Evolutionary conservation across 805 yeast species (phyloP), one percentile per base, ranked within the genome.

Genomic region (Kodamaea restingae): DNA sequence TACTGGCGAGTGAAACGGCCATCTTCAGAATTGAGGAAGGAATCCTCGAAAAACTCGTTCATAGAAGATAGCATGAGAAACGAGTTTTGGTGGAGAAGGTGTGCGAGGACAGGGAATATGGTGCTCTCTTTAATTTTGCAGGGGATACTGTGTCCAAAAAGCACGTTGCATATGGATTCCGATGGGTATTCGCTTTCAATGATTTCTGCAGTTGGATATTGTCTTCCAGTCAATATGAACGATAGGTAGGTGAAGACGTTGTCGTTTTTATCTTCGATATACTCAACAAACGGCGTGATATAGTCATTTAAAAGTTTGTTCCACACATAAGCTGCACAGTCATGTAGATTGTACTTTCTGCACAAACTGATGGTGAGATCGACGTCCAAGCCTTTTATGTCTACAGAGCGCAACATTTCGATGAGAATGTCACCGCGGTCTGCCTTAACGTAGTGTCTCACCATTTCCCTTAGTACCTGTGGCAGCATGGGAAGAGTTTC

Each of bases 11-110:
- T 83, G 4, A 84, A 68, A 15, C 52, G 55, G 12, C 57, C 54
- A 7, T 41, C 25, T 15, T 80, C 88, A 20, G 22, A 6, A 56
- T 88, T 87, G 40, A 91, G 58, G 30, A 76, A 67, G 0, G 84
- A 63, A 55, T 88, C 95, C 54, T 91, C 97, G 53, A 91, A 81
- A 7, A 84, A 83, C 55, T 85, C 95, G 56, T 88, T 83, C 42
- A 93, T 57, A 12, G 85, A 74, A 0, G 81, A 67, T 25, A 90
- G 70, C 61, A 81, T 75, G 27, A 73, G 74, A n/a, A 73, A 65
- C 4, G 84, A 68, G 46, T 83, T 74, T 47, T 59, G 71, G 28
- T 65, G 63, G n/a, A 88, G 55, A 11, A 88, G 62, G 9, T 70
- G 47, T 30, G 64, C 67, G n/a, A 88, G 60, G 51, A 85, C 82